phyloP scores from a whole-genome alignment of 306 rosid species.

The Oemleria cerasiformis region DNA sequence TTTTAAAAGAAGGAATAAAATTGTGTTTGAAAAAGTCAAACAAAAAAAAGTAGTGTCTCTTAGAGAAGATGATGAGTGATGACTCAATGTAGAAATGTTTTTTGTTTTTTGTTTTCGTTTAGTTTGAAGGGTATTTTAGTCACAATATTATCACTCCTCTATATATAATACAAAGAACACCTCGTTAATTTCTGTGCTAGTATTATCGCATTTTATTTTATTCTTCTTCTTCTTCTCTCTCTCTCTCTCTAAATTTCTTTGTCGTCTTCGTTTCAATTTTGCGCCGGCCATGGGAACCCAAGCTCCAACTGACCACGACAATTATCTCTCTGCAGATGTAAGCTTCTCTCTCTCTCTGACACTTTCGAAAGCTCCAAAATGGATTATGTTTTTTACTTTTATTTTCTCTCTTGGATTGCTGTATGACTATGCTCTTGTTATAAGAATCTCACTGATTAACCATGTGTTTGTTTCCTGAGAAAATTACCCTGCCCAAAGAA shows the following conservation, averaged over 20 bases:
- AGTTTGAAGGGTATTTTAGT: background rate
- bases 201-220: background rate
- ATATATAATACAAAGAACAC: background rate
- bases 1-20: background rate
- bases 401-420: background rate
- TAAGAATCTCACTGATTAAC: background rate
- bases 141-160: background rate
- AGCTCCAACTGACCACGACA: slow-evolving; percentile 10
- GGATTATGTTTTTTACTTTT: background rate
- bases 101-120: too few species aligned
- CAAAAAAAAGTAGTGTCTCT: background rate
- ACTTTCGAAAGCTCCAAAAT: background rate
- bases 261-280: background rate
- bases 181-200: background rate
- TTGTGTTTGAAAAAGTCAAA: slow-evolving; percentile 8
- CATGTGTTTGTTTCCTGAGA: slow-evolving; percentile 8
- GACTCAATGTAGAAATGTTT: too few species aligned
- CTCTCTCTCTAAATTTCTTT: background rate
- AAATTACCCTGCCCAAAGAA: background rate
- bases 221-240: background rate
- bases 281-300: slow-evolving; percentile 41
- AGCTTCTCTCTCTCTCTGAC: slow-evolving; percentile 23
- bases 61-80: too few species aligned
- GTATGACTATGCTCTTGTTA: background rate
- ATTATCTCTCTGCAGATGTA: slow-evolving; percentile 14